Evolutionary conservation across 2,329 filamentous ascomycete species (phyloP).

Genomic region (Trichoderma sp.): DNA sequence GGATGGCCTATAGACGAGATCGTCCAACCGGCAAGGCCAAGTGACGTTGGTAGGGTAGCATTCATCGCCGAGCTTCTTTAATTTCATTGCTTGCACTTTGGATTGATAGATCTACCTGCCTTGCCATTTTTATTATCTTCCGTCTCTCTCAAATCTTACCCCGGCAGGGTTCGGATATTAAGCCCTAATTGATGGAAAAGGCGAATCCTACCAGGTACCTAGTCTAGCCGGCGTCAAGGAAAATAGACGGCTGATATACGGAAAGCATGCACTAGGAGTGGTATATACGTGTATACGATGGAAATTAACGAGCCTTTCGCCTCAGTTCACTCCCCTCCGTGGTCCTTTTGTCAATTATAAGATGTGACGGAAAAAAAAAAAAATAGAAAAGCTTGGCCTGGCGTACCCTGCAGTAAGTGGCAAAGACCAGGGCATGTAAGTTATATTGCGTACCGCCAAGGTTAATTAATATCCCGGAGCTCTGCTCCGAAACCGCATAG

Average conservation of each 20-base stretch:
- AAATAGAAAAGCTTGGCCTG: background rate
- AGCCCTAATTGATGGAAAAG: background rate
- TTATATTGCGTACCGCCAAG: background rate
- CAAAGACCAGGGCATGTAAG: background rate
- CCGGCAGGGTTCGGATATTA: background rate
- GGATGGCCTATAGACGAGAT: background rate
- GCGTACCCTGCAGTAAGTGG: background rate
- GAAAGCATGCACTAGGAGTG: background rate
- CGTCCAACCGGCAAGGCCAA: background rate
- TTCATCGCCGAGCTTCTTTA: background rate
- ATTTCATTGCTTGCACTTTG: background rate
- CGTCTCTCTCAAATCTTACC: background rate
- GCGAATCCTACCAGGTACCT: background rate
- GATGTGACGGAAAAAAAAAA: background rate
- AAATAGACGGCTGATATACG: background rate
- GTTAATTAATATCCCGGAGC: background rate
- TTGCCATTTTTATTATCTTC: too few species aligned
- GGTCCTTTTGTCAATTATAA: background rate
- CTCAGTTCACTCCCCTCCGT: background rate
- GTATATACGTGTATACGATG: background rate
- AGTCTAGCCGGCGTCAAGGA: background rate
- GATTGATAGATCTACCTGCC: background rate
- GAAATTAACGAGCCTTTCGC: background rate
- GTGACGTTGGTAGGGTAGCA: conserved; percentile 6
- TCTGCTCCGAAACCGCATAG: background rate